phyloP scores from a whole-genome alignment of 139 green algal species.

The Auxenochlorella pyrenoidosa region DNA sequence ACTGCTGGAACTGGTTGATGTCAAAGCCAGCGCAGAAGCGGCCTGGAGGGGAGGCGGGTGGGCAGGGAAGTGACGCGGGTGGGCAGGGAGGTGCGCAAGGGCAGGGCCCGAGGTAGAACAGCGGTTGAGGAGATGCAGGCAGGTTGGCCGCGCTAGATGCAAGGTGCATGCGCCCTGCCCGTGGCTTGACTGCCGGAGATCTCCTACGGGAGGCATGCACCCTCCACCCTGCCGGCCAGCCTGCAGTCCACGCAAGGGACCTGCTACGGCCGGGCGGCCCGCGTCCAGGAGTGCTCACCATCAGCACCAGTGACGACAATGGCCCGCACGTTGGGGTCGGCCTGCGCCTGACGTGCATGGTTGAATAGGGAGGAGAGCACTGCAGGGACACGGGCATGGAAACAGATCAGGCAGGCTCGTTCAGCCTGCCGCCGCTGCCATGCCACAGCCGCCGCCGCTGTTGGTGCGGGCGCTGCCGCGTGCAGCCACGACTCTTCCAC shows the following conservation, averaged over 20 bases:
- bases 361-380: constrained; percentile 87
- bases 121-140: neutral
- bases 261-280: neutral
- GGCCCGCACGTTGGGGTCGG: constrained; percentile 73
- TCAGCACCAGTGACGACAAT: constrained; percentile 90
- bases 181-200: too few species aligned
- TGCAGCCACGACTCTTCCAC: too few species aligned
- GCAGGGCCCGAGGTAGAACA: neutral
- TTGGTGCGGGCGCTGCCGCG: too few species aligned
- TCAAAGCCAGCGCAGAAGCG: constrained; percentile 97
- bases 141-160: neutral
- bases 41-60: constrained; percentile 33
- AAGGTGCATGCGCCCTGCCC: neutral
- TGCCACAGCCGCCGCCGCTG: too few species aligned
- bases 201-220: too few species aligned
- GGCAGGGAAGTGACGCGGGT: too few species aligned
- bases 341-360: constrained; percentile 78
- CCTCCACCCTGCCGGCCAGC: too few species aligned
- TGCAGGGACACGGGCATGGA: constrained; percentile 42
- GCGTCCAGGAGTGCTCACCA: constrained; percentile 20
- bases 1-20: constrained; percentile 78
- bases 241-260: too few species aligned
- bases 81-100: too few species aligned
- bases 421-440: too few species aligned
- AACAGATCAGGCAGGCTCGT: neutral